A percentile compares a stretch with the other conserved stretches of the same genome.
phyloP scores from a whole-genome alignment of 192 early-diverging fungal genomes.

The Gamsiella multidivaricata region DNA sequence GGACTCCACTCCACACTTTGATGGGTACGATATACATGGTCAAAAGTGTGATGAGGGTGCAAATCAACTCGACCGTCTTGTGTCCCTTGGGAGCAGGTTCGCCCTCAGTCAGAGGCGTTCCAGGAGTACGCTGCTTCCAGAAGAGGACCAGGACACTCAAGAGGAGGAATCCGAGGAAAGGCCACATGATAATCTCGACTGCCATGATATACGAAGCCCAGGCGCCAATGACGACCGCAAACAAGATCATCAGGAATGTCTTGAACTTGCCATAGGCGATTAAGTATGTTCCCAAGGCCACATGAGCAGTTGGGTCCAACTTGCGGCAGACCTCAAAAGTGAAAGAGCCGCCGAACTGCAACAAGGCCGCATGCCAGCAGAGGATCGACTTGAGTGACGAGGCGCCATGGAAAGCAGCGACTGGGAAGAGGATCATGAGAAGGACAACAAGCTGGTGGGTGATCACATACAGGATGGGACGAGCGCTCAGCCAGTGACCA shows the following conservation, averaged over 20 bases:
- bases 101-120: slow-evolving; percentile 32
- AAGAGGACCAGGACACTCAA: slow-evolving; percentile 35
- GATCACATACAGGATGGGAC: slow-evolving; percentile 50
- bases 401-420: slow-evolving; percentile 44
- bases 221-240: slow-evolving; percentile 30
- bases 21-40: slow-evolving; percentile 54
- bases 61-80: slow-evolving; percentile 45
- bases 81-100: slow-evolving; percentile 41
- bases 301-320: slow-evolving; percentile 46
- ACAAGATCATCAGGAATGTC: slow-evolving; percentile 46
- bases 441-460: slow-evolving; percentile 44
- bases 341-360: slow-evolving; percentile 48
- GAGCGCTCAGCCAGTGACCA: slow-evolving; percentile 51
- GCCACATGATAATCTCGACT: slow-evolving; percentile 53
- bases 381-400: slow-evolving; percentile 34
- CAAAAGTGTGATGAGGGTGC: slow-evolving; percentile 43
- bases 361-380: slow-evolving; percentile 39
- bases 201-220: slow-evolving; percentile 53
- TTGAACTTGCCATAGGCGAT: slow-evolving; percentile 47
- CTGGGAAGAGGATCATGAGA: slow-evolving; percentile 49
- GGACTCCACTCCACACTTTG: slow-evolving; percentile 48
- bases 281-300: slow-evolving; percentile 39
- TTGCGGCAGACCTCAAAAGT: slow-evolving; percentile 52
- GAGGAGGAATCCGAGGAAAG: slow-evolving; percentile 48
- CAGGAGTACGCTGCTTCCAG: slow-evolving; percentile 27